Base-by-base conservation (phyloP, 2,329 filamentous ascomycete genomes). In the Alternaria novae-zelandiae region DNA sequence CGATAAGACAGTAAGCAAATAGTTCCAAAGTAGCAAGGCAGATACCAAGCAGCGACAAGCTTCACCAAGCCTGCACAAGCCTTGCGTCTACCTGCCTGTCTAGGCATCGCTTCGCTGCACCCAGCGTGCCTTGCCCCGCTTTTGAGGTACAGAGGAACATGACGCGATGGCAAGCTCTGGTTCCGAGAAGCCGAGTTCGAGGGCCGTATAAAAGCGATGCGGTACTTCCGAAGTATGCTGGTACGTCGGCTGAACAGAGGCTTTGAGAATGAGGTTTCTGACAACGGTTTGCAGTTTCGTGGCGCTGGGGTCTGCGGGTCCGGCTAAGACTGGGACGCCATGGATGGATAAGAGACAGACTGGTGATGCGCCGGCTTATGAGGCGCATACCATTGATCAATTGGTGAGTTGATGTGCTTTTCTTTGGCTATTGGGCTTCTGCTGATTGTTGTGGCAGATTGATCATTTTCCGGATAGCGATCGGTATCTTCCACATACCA, bases 401-500 rank as follows among this genome's bases (percentile, higher is more conserved):
- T 70, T 70, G 7, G 72, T 75, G 67, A 15, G 65, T 46, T 8
- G 17, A n/a, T 11, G 32, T 13, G 5, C 1, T 17, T 21, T 59
- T 12, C 32, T 2, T 4, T 2, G 3, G 15, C 46, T 43, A 9
- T n/a, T 5, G 20, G 43, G 21, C 21, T 20, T 15, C 13, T 50
- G 15, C 63, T 64, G 26, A 57, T 21, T 9, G 7, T 20, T 17
- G 5, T 4, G 25, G 11, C 65, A 81, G 72, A 83, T 85, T 65
- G 83, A 85, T 65, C 83, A 85, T 71, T 84, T 84, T 51, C 83
- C 80, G 8, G 61, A 80, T n/a, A 77, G 74, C 41, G 65, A 73
- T n/a, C 72, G 73, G 9, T 84, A 83, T 70, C 68, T 70, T 12
- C 81, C 79, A 5, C 83, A 81, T 66, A 79, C 79, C 12, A 81